Evolutionary conservation across 345 rosid species (phyloP).

Genomic region (Citrus reticulata): DNA sequence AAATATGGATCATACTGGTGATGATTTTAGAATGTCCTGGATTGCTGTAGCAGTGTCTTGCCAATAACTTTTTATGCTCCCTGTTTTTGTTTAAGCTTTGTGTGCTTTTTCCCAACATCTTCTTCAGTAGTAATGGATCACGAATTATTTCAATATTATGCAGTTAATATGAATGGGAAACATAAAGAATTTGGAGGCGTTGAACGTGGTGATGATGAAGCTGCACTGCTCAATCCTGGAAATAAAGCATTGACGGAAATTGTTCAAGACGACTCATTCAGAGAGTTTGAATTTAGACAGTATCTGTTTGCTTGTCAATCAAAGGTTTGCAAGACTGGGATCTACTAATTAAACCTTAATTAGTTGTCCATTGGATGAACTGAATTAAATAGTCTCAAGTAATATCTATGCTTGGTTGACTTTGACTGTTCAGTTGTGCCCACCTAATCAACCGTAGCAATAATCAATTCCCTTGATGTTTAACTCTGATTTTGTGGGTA

Average conservation of each 20-base stretch:
- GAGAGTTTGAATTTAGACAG: slow-evolving; percentile 93
- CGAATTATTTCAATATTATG: slow-evolving; percentile 18
- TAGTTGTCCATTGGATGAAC: background rate
- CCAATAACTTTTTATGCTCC: background rate
- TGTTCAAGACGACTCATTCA: slow-evolving; percentile 89
- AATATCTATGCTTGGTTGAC: slow-evolving; percentile 4
- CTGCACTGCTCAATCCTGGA: slow-evolving; percentile 73
- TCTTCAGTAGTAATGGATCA: slow-evolving; percentile 5
- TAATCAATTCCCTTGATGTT: background rate
- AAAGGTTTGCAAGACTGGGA: slow-evolving; percentile 47
- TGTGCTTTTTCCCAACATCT: background rate
- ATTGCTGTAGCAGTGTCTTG: background rate
- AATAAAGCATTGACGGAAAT: slow-evolving; percentile 68
- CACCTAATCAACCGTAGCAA: background rate
- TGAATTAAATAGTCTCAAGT: background rate
- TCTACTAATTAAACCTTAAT: slow-evolving; percentile 17
- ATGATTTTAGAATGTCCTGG: background rate
- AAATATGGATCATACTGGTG: background rate
- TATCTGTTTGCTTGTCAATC: slow-evolving; percentile 93
- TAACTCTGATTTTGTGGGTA: background rate
- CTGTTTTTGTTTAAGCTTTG: slow-evolving; percentile 3
- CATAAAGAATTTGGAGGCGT: slow-evolving; percentile 88
- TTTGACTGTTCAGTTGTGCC: background rate
- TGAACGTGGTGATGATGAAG: slow-evolving; percentile 87
- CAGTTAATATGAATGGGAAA: slow-evolving; percentile 72